phyloP scores from a whole-genome alignment of 2,329 filamentous ascomycete species.

The Aciculosporium take region DNA sequence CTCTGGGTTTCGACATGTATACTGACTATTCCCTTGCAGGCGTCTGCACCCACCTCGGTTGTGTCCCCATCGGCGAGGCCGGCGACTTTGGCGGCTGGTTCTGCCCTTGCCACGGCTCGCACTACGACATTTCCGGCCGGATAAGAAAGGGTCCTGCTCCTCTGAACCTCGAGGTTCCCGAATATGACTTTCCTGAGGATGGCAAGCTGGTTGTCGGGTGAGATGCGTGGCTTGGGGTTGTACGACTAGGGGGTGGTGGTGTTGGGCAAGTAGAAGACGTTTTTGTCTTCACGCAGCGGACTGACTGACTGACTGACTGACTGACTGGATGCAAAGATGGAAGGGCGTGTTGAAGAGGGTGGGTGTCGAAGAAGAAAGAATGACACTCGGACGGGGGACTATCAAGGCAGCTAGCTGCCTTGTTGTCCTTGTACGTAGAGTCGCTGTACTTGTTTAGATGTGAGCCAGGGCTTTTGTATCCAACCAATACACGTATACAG shows the following conservation, averaged over 20 bases:
- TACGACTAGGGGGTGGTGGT: conserved; percentile 10
- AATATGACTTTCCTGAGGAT: conserved; percentile 87
- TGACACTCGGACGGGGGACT: not conserved
- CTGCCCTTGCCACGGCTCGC: conserved; percentile 99
- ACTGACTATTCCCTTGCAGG: conserved; percentile 33
- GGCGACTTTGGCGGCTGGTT: conserved; percentile 99
- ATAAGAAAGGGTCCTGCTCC: conserved; percentile 95
- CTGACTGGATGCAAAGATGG: conserved; percentile 8
- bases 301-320: too few species aligned
- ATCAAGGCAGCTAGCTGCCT: not conserved
- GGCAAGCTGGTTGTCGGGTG: conserved; percentile 71
- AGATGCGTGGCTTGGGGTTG: conserved; percentile 3
- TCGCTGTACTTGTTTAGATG: conserved; percentile 13
- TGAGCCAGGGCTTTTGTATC: conserved; percentile 22
- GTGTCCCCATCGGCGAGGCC: conserved; percentile 96
- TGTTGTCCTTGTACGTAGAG: not conserved
- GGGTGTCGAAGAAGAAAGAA: conserved; percentile 8
- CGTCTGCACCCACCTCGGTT: conserved; percentile 98
- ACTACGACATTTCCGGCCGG: conserved; percentile 99
- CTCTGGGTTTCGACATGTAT: not conserved
- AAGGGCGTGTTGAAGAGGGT: not conserved
- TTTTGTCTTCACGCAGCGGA: not conserved
- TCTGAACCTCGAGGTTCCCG: conserved; percentile 89
- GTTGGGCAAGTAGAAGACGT: conserved; percentile 7
- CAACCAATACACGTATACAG: conserved; percentile 20